A percentile compares a stretch with the other conserved stretches of the same genome.
Conservation (phyloP, 371 early-diverging fungal species). For the Furculomyces boomerangus region DNA sequence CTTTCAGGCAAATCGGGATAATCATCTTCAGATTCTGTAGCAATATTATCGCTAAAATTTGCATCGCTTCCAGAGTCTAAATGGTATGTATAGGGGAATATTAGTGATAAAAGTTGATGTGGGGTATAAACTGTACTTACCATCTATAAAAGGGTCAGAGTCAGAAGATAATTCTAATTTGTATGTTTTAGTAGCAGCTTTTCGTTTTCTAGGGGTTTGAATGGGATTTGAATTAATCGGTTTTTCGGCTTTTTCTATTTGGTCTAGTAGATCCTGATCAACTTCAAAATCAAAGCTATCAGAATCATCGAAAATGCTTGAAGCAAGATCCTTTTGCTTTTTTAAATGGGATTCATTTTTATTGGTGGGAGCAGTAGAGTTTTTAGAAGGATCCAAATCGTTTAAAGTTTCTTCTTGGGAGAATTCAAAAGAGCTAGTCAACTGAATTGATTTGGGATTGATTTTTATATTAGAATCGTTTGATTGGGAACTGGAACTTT, state of each 20-base stretch:
- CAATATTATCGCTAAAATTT: not conserved
- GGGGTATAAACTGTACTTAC: too few species aligned
- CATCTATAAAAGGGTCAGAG: too few species aligned
- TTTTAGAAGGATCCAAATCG: not conserved
- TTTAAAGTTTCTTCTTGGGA: not conserved
- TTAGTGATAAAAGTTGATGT: not conserved
- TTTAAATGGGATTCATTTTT: not conserved
- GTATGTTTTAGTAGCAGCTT: too few species aligned
- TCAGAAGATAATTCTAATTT: too few species aligned
- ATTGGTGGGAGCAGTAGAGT: not conserved
- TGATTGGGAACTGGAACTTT: not conserved
- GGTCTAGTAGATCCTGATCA: not conserved
- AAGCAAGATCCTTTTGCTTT: not conserved
- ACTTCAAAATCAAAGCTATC: constrained; percentile 1
- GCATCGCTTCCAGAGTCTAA: not conserved
- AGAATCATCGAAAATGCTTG: not conserved
- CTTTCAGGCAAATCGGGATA: not conserved
- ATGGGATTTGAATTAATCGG: too few species aligned
- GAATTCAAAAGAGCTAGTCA: too few species aligned
- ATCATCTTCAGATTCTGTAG: not conserved
- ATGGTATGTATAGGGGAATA: not conserved
- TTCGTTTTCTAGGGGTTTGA: too few species aligned
- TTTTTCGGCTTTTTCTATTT: too few species aligned
- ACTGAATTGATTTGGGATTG: not conserved
- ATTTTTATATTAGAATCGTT: not conserved